phyloP scores from a whole-genome alignment of 345 rosid genomes.

The Acer saccharum region DNA sequence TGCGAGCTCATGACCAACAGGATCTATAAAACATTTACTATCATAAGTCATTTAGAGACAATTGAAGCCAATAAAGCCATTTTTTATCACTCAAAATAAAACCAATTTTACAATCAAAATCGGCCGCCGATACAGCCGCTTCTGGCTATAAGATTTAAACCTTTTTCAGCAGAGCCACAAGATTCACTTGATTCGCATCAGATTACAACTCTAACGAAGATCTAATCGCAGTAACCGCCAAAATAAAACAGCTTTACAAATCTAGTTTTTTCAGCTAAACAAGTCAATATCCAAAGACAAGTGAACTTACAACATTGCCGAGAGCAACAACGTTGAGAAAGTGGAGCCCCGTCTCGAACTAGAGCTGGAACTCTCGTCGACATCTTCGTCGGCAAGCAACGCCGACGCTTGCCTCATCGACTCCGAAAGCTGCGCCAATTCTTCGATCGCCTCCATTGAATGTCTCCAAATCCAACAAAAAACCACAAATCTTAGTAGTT shows the following conservation, averaged over 20 bases:
- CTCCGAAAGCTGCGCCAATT: constrained; percentile 71
- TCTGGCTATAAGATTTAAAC: no score
- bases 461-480: constrained; percentile 18
- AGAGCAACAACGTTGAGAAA: constrained; percentile 86
- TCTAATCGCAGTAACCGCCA: neutral
- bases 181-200: constrained; percentile 8
- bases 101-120: neutral
- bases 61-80: neutral
- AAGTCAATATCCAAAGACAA: constrained; percentile 1
- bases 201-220: neutral
- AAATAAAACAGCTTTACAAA: neutral
- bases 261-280: neutral
- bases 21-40: neutral
- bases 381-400: constrained; percentile 88
- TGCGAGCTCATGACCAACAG: neutral
- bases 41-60: neutral
- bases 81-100: neutral
- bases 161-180: neutral
- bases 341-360: constrained; percentile 58
- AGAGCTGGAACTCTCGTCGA: constrained; percentile 66
- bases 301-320: constrained; percentile 83
- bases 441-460: constrained; percentile 89
- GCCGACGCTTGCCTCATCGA: constrained; percentile 81
- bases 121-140: no score
- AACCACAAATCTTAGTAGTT: neutral